Base-by-base conservation (phyloP, 305 asterid genomes). In the Andrographis paniculata region DNA sequence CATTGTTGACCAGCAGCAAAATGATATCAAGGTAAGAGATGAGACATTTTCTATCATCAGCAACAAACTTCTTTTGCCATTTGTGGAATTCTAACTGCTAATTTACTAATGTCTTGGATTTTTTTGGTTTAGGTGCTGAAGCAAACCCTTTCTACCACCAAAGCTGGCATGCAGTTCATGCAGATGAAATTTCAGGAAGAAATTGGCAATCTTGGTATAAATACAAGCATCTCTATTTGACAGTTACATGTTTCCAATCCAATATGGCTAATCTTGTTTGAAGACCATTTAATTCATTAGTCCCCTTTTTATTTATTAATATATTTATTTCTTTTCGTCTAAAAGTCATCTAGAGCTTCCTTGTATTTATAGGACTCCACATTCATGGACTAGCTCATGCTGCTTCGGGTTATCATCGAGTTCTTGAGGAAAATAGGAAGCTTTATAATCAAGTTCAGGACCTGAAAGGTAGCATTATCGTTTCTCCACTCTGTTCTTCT, bases 391-490 rank as follows among this genome's bases (percentile, higher is more conserved):
- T 92, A 67, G 87, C 95, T 67, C 84, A 81, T 65, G 95, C 99
- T 48, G 99, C 99, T 60, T 87, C 97, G 53, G 84, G 94, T 52
- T 92, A 92, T 63, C 99, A 79, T 63, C 75, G 81, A 74, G 97
- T 87, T 67, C 79, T 92, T 45, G 97, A 92, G 69, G 99, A 92
- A 68, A 92, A 92, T 33, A 79, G 94, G 65, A 92, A 80, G 72
- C 94, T 92, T 38, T 92, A 87, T 71, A 92, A 92, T 71, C 94
- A 92, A 87, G 95, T 92, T 58, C 99, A 92, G 63, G 99, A 92
- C 70, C 87, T 92, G 28, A 92, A 84, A 61, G 99, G 99, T 87
- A 74, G 57, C 44, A 12, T 41, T 17, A 44, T 41, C 45, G 39
- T 53, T 42, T n/a, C n/a, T n/a, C n/a, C n/a, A n/a, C n/a, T n/a